Conservation (phyloP, 495 filamentous ascomycete species). For the Aspergillus heteromorphus region DNA sequence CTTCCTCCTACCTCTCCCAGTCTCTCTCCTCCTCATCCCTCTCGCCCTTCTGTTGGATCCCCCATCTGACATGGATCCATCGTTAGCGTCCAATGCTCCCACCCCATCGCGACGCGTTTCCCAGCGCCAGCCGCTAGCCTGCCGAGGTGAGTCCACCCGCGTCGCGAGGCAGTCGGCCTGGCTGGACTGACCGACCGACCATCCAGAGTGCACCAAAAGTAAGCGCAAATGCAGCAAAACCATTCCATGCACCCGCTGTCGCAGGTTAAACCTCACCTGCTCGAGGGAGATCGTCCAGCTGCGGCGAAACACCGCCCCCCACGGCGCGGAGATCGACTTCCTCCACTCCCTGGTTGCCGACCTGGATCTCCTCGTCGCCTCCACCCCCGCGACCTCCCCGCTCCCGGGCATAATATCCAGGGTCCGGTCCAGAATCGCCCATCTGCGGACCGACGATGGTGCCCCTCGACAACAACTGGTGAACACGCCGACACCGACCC, state of each 20-base stretch:
- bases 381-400: constrained; percentile 6
- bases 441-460: constrained; percentile 16
- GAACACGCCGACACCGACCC: background rate
- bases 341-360: constrained; percentile 20
- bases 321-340: constrained; percentile 28
- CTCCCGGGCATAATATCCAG: background rate
- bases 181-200: background rate
- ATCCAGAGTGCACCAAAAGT: constrained; percentile 26
- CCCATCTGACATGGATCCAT: too few relatives aligned
- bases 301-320: constrained; percentile 21
- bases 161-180: background rate
- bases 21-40: too few relatives aligned
- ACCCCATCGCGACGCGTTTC: background rate
- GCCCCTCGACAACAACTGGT: background rate
- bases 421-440: constrained; percentile 19
- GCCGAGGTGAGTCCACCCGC: constrained; percentile 20
- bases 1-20: too few relatives aligned
- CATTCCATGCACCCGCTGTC: constrained; percentile 26
- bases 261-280: constrained; percentile 24
- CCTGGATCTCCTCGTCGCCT: constrained; percentile 8
- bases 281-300: constrained; percentile 27
- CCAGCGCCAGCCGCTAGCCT: constrained; percentile 29
- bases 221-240: constrained; percentile 32
- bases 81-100: too few relatives aligned
- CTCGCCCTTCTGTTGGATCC: too few relatives aligned